These are phyloP conservation scores for Chlamydomonas reinhardtii DNA, from an alignment of 163 green algal species.

Conservation along the genomic window DNA sequence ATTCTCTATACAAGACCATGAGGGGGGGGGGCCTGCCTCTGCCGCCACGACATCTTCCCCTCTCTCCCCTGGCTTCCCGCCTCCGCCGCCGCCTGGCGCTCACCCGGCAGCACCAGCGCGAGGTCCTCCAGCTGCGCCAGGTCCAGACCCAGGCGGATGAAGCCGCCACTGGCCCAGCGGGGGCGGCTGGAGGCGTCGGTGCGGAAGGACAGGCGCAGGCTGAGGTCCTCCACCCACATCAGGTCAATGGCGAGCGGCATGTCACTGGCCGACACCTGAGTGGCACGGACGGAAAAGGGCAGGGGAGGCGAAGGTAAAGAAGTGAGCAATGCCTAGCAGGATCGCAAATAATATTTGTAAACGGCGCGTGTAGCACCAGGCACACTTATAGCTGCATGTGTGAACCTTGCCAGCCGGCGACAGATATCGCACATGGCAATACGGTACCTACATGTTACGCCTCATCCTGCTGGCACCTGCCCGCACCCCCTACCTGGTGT, in stretches of 20 bases:
- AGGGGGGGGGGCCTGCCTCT: no score
- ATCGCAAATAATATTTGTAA: background rate
- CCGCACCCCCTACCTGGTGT: no score
- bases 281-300: background rate
- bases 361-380: no score
- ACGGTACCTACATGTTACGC: no score
- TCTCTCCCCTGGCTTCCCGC: background rate
- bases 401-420: no score
- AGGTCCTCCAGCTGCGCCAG: slow-evolving; percentile 73
- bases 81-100: background rate
- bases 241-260: slow-evolving; percentile 60
- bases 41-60: no score
- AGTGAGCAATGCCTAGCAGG: background rate
- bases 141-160: slow-evolving; percentile 62
- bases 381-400: no score
- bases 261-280: slow-evolving; percentile 35
- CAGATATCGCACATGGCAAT: no score
- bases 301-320: background rate
- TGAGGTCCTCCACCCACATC: slow-evolving; percentile 64
- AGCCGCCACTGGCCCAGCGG: slow-evolving; percentile 41
- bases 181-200: slow-evolving; percentile 55
- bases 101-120: slow-evolving; percentile 64
- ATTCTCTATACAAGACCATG: no score
- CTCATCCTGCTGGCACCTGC: no score
- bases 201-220: slow-evolving; percentile 65